Base-by-base conservation (phyloP, 805 yeast genomes). In the Monosporozyma yasuniensis region DNA sequence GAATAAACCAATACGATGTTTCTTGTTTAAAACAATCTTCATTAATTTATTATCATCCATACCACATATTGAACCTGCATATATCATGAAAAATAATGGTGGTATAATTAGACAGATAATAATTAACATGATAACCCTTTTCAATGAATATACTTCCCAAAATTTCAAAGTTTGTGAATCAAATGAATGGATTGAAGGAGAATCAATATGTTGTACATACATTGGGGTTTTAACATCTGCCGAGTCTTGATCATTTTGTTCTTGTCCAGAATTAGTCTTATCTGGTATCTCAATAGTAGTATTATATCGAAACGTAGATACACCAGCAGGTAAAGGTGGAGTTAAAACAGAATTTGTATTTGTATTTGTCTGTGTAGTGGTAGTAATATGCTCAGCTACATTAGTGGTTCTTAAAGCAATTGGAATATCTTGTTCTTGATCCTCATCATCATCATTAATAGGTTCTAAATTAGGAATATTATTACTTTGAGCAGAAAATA, bases 1-100 rank as follows among this genome's bases (percentile, higher is more conserved):
- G 25, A 61, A 50, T 45, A 63, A 47, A 4, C 59, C 61, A 16
- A 52, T 37, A 28, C 65, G 54, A 50, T 61, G 60, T 18, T 60
- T 52, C 9, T 52, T 46, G 44, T 57, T 58, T 55, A 62, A 53
- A 3, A 65, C 52, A 52, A 65, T 42, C 41, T 55, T 55, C 63
- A 63, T 59, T 19, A 65, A 32, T 28, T 56, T 51, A 19, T 59
- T 54, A 47, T 64, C 61, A 6, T 57, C 47, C 3, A 55, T 39
- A 10, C 64, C 61, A 18, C 50, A 19, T 5, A 18, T 21, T 4
- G 46, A 44, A 9, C 64, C 64, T 23, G 57, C 21, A 6, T 61
- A 64, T 32, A 64, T 56, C 54, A 64, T 59, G 51, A 64, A 64
- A 47, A 58, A 65, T 16, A 63, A 47, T 4, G 66, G 65, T 19